Evolutionary conservation across 257 asterid species (phyloP), one percentile per base, ranked within the genome.

Genomic region (Solanum pimpinellifolium): DNA sequence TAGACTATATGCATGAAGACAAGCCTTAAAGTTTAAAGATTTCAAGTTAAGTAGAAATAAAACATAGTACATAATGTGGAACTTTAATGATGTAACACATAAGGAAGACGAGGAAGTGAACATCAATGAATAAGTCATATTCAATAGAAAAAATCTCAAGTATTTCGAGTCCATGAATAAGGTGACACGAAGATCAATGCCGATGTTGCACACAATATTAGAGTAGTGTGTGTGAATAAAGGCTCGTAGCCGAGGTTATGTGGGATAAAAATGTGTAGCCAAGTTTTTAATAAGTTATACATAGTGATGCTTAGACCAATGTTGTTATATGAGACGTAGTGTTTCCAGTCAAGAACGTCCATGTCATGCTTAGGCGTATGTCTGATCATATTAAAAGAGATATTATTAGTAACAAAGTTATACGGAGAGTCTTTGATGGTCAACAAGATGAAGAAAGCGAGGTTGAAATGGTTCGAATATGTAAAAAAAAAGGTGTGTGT

Each of bases 191-290:
- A 18, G 9, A 52, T 52, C 62, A 52, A 52, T 52, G n/a, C 7
- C 2, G 11, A 18, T 52, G 2, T 18, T 18, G 4, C 10, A 52
- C n/a, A 18, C n/a, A 4, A 9, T 18, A 52, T 52, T 52, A 52
- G n/a, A 52, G 62, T 1, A 52, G n/a, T 16, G 62, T 52, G 62
- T 18, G 23, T 18, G 62, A 16, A 52, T 52, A 52, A 18, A 52
- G 62, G 2, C 10, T 16, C 4, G 0, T 10, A 52, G 0, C 4
- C n/a, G 62, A 18, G 1, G n/a, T n/a, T 18, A 16, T 0, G n/a
- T 52, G n/a, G 0, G 62, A 52, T 52, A 52, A 52, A 52, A 18
- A 52, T 52, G 23, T 52, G 23, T 52, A 52, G n/a, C 23, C n/a
- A 52, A 52, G 62, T 18, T 18, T 18, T 52, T 52, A 52, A 52